Percentiles rank a stretch among this genome's conserved stretches.
Conservation (phyloP, 208 protist genomes). For the Acanthamoeba polyphaga region DNA sequence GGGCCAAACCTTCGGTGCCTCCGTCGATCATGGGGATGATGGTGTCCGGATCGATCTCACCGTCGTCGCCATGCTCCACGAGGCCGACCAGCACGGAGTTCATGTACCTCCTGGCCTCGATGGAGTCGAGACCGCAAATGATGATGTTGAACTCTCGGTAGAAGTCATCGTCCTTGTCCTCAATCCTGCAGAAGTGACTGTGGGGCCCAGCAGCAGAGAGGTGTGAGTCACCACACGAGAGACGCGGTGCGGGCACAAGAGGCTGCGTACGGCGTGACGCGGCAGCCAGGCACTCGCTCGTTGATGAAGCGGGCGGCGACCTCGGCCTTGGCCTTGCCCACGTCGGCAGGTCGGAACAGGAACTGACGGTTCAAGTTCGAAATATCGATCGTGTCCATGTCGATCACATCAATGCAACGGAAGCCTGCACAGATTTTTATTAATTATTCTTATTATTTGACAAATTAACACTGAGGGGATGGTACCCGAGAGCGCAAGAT, state of each 20-base stretch:
- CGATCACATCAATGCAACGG: conserved; percentile 94
- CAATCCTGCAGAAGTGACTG: conserved; percentile 93
- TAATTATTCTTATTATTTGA: conserved; percentile 91
- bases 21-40: conserved; percentile 98
- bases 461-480: conserved; percentile 83
- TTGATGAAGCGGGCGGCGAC: conserved; percentile 94
- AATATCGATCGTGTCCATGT: conserved; percentile 99
- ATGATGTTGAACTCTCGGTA: conserved; percentile 96
- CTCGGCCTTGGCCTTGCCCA: conserved; percentile 90
- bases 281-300: conserved; percentile 90
- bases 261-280: conserved; percentile 91
- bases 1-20: conserved; percentile 95
- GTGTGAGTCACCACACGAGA: not conserved
- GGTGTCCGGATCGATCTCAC: conserved; percentile 84
- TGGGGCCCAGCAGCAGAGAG: too few species aligned
- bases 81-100: conserved; percentile 89
- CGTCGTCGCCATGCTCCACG: conserved; percentile 86
- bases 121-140: conserved; percentile 96
- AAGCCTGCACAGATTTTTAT: conserved; percentile 79
- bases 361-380: conserved; percentile 99
- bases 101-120: conserved; percentile 96
- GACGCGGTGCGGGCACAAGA: not conserved
- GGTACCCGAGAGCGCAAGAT: conserved; percentile 92
- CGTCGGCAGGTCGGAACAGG: conserved; percentile 94
- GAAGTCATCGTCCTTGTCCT: conserved; percentile 95